Evolutionary conservation across 805 yeast genomes (phyloP), one percentile per base, ranked within the genome.

Genomic region (Clavispora carvajalis): DNA sequence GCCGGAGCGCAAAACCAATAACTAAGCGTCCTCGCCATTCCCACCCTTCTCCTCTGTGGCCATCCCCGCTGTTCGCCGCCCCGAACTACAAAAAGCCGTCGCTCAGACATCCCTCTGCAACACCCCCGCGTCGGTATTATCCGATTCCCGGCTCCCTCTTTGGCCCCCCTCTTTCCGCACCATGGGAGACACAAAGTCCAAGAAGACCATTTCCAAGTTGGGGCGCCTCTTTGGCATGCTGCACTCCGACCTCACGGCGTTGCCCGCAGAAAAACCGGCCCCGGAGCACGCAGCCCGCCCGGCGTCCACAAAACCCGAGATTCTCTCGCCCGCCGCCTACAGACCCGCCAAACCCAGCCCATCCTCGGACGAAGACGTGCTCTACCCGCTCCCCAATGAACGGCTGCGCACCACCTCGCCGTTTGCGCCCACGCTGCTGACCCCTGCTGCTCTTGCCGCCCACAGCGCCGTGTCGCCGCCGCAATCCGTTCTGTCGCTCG

Each of bases 171-270:
- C 17, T 36, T 36, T 6, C 25, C 26, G 33, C 16, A 6, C 10
- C 34, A 54, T 55, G 58, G 47, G 53, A 21, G 60, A 57, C 29
- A 34, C 40, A 37, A 54, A 54, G 39, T 48, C 53, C 34, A 55
- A 54, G 37, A 51, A 48, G 41, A 54, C 57, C 24, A 48, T 55
- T 41, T 41, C 53, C 37, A 50, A 54, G 40, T 44, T 56, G 22
- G 60, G 60, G 17, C 52, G 57, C 41, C 51, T 57, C 24, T 56
- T 57, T 38, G 60, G 60, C 16, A 55, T 52, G 16, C 55, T 53
- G 48, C 45, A 51, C 22, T 42, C 58, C 13, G 51, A 51, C 37
- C 44, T 48, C 22, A 19, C 49, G 8, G 5, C 31, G 8, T 15
- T 28, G 31, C 15, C 6, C 12, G 19, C 12, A 6, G 31, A 28